Evolutionary conservation across 2,329 filamentous ascomycete genomes (phyloP).

Genomic region (Alternaria sp.): DNA sequence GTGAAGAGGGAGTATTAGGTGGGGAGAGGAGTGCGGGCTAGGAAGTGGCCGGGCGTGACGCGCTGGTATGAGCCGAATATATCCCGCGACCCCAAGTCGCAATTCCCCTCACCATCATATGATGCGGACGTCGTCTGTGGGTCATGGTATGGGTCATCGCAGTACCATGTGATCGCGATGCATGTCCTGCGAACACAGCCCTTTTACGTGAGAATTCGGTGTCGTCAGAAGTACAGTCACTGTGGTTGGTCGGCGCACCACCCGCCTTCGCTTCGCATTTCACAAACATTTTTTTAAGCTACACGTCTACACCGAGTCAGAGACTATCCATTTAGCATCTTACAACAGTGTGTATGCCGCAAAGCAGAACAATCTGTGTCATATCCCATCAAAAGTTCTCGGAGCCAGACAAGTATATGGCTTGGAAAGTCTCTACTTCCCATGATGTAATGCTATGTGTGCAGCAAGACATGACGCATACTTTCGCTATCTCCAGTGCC

Average conservation of each 20-base stretch:
- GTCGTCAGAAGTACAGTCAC: background rate
- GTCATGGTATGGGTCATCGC: background rate
- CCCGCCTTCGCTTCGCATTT: background rate
- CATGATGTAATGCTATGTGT: background rate
- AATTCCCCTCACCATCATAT: background rate
- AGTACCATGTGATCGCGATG: background rate
- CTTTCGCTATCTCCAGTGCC: background rate
- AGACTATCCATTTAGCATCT: background rate
- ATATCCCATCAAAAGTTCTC: background rate
- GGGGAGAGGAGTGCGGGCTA: background rate
- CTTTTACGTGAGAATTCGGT: background rate
- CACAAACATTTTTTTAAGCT: background rate
- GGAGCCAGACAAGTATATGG: background rate
- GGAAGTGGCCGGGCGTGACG: background rate
- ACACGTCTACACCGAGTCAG: background rate
- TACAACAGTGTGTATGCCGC: background rate
- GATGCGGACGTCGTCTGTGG: background rate
- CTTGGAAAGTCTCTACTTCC: background rate
- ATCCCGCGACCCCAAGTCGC: background rate
- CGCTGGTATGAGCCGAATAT: background rate
- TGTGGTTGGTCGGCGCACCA: background rate
- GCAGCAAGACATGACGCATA: background rate
- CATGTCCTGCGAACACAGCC: background rate
- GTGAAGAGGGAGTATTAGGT: conserved; percentile 2
- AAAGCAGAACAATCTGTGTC: background rate